Percentiles rank a stretch among this genome's conserved stretches.
Evolutionary conservation across 345 rosid genomes (phyloP).

Genomic region (Syzygium aqueum): DNA sequence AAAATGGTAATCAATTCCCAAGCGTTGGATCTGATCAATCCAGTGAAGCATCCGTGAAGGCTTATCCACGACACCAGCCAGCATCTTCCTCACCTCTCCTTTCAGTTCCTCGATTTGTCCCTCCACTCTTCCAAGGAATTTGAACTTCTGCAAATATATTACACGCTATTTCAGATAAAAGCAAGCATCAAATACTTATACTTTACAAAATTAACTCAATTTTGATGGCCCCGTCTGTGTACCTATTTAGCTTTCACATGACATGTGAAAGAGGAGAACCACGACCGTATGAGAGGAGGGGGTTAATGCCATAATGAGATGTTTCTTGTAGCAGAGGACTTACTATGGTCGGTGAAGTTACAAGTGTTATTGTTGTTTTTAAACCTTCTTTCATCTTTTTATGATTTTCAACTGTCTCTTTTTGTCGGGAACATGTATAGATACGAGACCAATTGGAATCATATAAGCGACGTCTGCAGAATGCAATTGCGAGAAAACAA

Average conservation of each 20-base stretch:
- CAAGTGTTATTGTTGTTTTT: background rate
- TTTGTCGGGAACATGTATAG: background rate
- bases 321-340: background rate
- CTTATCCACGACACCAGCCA: background rate
- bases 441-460: background rate
- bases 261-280: background rate
- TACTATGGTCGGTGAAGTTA: background rate
- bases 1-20: conserved; percentile 46
- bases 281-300: background rate
- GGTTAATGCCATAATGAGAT: background rate
- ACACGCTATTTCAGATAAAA: background rate
- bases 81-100: conserved; percentile 9
- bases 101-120: conserved; percentile 1
- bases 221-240: background rate
- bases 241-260: background rate
- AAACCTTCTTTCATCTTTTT: background rate
- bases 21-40: conserved; percentile 24
- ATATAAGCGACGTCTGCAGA: background rate
- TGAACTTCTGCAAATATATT: background rate
- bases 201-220: background rate
- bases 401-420: background rate
- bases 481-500: background rate
- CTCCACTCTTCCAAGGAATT: background rate
- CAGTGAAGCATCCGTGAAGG: background rate
- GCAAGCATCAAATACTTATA: background rate